Base-by-base conservation (phyloP, 2,329 filamentous ascomycete species). In the Fusarium nodosum region DNA sequence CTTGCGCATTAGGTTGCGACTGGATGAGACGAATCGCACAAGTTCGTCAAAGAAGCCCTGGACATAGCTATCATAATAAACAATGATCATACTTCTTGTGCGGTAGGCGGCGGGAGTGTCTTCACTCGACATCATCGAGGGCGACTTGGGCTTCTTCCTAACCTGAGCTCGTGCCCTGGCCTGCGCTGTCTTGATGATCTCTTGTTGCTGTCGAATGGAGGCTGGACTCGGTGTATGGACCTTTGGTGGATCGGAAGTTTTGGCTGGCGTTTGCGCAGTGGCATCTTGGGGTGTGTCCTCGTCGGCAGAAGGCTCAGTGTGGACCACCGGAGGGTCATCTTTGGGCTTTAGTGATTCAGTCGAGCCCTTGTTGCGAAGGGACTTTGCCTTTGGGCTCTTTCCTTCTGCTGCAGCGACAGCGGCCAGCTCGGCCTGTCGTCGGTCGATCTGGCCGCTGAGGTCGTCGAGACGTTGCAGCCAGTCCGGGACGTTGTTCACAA, bases 31-130 rank as follows among this genome's bases (percentile, higher is more conserved):
- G 58, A 92, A 91, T 66, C 93, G 90, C 59, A 97, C 94, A 51
- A 97, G 82, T 57, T 91, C 86, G 73, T 97, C 94, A 69, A 97
- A 93, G 39, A 91, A 89, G 52, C 88, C 88, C 77, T 97, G 94
- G 5, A 97, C 90, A 66, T 93, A 90, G 71, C 91, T 93, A 77
- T 97, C 94, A 77, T 97, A 97, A 79, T 93, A 94, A n/a, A 97
- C 92, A 41, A 96, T 90, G 41, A 95, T 90, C 85, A 93, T 91
- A 60, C 86, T 90, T 69, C 91, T 88, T 5, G 89, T 89, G 56
- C 92, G 89, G 77, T 91, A 91, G 66, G 88, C 87, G 13, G 82
- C 78, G 1, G 83, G 77, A 3, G 80, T 77, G 13, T 86, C 84
- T 38, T 82, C 81, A 36, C 79, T 82, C 42, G 85, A 88, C 52